phyloP scores from a whole-genome alignment of 2,329 filamentous ascomycete species.

The Aspergillus neoniger region DNA sequence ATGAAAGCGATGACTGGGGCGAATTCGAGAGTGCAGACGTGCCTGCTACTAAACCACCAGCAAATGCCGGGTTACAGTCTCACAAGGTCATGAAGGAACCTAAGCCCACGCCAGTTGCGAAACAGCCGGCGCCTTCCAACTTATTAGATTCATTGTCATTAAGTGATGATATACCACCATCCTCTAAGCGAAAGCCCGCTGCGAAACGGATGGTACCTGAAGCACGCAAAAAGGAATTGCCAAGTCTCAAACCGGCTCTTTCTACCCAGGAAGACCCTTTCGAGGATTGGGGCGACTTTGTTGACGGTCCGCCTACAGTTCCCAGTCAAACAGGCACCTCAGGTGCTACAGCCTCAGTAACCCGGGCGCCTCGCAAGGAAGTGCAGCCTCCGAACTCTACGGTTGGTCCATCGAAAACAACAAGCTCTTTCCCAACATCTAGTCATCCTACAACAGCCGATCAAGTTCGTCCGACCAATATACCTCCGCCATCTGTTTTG shows the following conservation, averaged over 20 bases:
- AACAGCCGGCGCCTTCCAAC: constrained; percentile 5
- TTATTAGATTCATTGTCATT: constrained; percentile 34
- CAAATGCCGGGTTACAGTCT: constrained; percentile 2
- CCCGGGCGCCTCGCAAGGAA: neutral
- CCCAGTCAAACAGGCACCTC: constrained; percentile 9
- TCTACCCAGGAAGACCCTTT: constrained; percentile 26
- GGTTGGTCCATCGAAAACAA: neutral
- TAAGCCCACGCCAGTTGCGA: neutral
- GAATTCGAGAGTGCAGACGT: constrained; percentile 44
- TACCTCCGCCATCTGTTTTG: constrained; percentile 83
- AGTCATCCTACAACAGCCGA: constrained; percentile 3
- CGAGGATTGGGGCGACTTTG: constrained; percentile 56
- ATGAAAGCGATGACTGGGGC: constrained; percentile 48
- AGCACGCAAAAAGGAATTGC: constrained; percentile 20
- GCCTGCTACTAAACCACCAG: constrained; percentile 11
- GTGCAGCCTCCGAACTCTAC: neutral
- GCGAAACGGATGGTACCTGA: constrained; percentile 3
- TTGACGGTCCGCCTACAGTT: constrained; percentile 37
- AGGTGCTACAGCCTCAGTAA: constrained; percentile 5
- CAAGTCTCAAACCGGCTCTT: constrained; percentile 13
- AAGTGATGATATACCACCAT: constrained; percentile 22
- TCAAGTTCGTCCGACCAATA: constrained; percentile 70
- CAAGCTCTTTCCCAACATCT: neutral
- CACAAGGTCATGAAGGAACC: neutral
- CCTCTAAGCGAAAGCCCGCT: constrained; percentile 6